A percentile compares a stretch with the other conserved stretches of the same genome.
Evolutionary conservation across 352 stramenopile genomes (phyloP).

Genomic region (Sclerospora graminicola): DNA sequence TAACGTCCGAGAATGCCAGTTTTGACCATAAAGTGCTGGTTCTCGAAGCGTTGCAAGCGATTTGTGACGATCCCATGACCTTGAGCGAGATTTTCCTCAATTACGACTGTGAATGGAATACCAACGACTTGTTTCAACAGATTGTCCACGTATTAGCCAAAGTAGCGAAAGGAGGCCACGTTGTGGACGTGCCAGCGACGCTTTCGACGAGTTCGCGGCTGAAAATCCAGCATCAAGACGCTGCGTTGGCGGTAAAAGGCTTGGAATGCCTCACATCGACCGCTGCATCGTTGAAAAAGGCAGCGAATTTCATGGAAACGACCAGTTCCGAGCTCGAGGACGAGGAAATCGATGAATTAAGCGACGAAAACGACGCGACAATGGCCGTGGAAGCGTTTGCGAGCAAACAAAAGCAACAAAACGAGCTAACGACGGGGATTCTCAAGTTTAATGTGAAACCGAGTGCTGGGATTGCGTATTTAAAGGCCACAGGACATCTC

Average conservation of each 20-base stretch:
- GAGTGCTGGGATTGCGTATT: slow-evolving; percentile 85
- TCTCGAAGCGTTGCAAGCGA: slow-evolving; percentile 92
- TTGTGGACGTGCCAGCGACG: slow-evolving; percentile 31
- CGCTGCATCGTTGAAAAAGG: slow-evolving; percentile 88
- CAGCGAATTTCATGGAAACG: slow-evolving; percentile 74
- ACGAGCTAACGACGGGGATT: slow-evolving; percentile 94
- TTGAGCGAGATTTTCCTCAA: slow-evolving; percentile 99
- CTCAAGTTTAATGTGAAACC: slow-evolving; percentile 98
- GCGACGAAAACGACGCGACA: slow-evolving; percentile 48
- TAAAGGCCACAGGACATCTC: slow-evolving; percentile 88
- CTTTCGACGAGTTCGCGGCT: slow-evolving; percentile 48
- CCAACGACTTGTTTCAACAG: slow-evolving; percentile 95
- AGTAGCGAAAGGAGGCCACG: slow-evolving; percentile 87
- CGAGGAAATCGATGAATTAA: slow-evolving; percentile 22
- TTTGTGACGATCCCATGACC: slow-evolving; percentile 91
- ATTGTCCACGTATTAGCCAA: slow-evolving; percentile 95
- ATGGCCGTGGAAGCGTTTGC: slow-evolving; percentile 93
- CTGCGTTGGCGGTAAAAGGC: slow-evolving; percentile 63
- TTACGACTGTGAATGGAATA: slow-evolving; percentile 99
- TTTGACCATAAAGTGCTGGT: slow-evolving; percentile 98
- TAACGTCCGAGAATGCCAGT: slow-evolving; percentile 95
- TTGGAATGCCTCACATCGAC: slow-evolving; percentile 92
- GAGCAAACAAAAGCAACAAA: slow-evolving; percentile 92
- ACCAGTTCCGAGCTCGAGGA: slow-evolving; percentile 32
- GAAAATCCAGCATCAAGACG: slow-evolving; percentile 66